Percentiles rank a stretch among this genome's conserved stretches.
Evolutionary conservation across 164 flowering plant genomes (phyloP).

Genomic region (Chimonanthus praecox): DNA sequence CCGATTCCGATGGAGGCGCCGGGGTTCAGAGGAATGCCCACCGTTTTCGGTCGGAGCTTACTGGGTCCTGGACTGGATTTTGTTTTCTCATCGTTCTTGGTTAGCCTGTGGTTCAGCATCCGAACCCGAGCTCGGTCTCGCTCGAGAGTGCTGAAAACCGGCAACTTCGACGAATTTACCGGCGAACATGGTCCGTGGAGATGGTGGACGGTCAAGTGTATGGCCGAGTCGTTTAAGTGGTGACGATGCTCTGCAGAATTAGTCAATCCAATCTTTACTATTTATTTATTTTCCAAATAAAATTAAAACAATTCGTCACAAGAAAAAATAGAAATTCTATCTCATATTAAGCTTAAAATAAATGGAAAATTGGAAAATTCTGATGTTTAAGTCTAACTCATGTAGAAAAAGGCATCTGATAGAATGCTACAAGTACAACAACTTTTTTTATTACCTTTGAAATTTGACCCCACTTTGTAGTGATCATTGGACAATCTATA

Average conservation of each 20-base stretch:
- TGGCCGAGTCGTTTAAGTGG: constrained; percentile 9
- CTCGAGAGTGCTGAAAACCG: constrained; percentile 5
- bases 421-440: not conserved
- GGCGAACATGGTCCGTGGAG: constrained; percentile 26
- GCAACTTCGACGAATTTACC: not conserved
- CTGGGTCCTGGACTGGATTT: not conserved
- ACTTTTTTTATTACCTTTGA: not conserved
- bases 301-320: not conserved
- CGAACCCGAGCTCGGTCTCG: constrained; percentile 18
- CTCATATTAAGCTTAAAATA: not conserved
- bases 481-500: too few species aligned
- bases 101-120: constrained; percentile 15
- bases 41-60: constrained; percentile 7
- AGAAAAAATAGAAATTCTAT: too few species aligned
- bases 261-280: not conserved
- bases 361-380: not conserved
- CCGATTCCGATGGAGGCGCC: constrained; percentile 32
- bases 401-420: too few species aligned
- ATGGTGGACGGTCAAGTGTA: constrained; percentile 21
- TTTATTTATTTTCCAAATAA: not conserved
- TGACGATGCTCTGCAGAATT: constrained; percentile 12
- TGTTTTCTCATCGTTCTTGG: not conserved
- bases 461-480: not conserved
- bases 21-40: constrained; percentile 23
- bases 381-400: too few species aligned